A percentile compares a stretch with the other conserved stretches of the same genome.
Evolutionary conservation across 495 filamentous ascomycete genomes (phyloP).

Genomic region (Aspergillus baeticus): DNA sequence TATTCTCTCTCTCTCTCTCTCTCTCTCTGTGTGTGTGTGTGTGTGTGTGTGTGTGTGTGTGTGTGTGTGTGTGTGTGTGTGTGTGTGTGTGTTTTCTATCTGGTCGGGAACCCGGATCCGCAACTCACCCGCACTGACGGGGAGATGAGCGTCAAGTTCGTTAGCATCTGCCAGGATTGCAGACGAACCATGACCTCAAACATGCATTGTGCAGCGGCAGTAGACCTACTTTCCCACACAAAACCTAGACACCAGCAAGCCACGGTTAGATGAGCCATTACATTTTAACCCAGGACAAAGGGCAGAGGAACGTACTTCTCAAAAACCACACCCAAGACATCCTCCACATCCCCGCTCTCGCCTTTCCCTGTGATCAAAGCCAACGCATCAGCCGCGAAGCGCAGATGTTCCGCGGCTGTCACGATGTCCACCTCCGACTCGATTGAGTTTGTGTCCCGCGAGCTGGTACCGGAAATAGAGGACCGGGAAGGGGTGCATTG

Average conservation of each 20-base stretch:
- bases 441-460: constrained; percentile 6
- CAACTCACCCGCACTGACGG: too few species aligned
- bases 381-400: constrained; percentile 75
- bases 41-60: too few species aligned
- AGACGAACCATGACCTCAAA: neutral
- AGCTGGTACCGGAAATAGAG: neutral
- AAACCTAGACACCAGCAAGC: too few species aligned
- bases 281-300: constrained; percentile 4
- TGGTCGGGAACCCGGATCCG: too few species aligned
- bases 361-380: constrained; percentile 86
- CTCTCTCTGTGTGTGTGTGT: too few species aligned
- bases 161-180: too few species aligned
- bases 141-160: too few species aligned
- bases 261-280: too few species aligned
- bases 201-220: too few species aligned
- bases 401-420: constrained; percentile 85
- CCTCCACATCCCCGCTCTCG: constrained; percentile 88
- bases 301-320: constrained; percentile 72
- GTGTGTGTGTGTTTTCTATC: too few species aligned
- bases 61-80: too few species aligned
- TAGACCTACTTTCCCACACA: constrained; percentile 76
- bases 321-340: constrained; percentile 95
- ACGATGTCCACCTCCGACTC: constrained; percentile 73
- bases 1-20: too few species aligned
- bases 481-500: constrained; percentile 20